Conservation (phyloP, 306 rosid species). For the Medicago truncatula region DNA sequence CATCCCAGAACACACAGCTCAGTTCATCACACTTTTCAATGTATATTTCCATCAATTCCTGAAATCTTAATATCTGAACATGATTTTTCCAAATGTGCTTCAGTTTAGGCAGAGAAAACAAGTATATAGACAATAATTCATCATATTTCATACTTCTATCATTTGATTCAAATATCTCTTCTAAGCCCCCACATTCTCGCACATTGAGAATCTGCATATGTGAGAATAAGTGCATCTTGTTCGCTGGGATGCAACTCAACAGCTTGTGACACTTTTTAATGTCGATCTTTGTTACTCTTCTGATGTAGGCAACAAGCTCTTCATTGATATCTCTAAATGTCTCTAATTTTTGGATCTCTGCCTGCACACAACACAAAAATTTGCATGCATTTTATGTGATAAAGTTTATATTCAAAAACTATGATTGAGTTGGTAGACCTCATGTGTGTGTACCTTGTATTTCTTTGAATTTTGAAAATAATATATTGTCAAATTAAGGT, state of each 20-base stretch:
- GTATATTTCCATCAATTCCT: accelerated
- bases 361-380: background rate
- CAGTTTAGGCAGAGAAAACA: slow-evolving; percentile 7
- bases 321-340: background rate
- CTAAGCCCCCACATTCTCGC: background rate
- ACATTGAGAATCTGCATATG: background rate
- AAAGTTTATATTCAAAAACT: background rate
- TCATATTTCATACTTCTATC: background rate
- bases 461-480: background rate
- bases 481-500: slow-evolving; percentile 17
- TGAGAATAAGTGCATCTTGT: slow-evolving; percentile 5
- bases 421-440: background rate
- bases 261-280: background rate
- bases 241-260: background rate
- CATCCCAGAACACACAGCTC: slow-evolving; percentile 11
- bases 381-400: background rate
- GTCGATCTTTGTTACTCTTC: background rate
- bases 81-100: slow-evolving; percentile 26
- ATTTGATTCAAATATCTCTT: slow-evolving; percentile 33
- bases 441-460: background rate
- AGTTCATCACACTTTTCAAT: background rate
- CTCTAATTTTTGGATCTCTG: background rate
- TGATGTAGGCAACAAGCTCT: background rate
- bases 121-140: accelerated
- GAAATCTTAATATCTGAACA: background rate